phyloP scores from a whole-genome alignment of 2,329 filamentous ascomycete genomes.

The Claviceps capensis region DNA sequence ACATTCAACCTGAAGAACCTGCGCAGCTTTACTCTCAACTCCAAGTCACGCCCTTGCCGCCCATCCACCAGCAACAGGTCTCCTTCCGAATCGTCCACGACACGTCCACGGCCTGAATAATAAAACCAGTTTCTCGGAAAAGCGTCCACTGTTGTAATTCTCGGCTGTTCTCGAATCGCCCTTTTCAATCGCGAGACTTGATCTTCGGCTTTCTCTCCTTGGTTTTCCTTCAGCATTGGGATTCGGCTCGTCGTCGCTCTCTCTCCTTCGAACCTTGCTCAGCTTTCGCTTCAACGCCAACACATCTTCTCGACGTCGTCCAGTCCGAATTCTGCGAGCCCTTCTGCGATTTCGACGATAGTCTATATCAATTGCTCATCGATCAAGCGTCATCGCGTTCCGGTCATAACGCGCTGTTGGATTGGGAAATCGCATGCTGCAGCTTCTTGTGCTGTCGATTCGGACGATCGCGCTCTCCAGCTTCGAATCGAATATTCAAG shows the following conservation, averaged over 20 bases:
- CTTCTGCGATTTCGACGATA: neutral
- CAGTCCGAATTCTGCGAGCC: neutral
- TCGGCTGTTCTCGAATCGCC: neutral
- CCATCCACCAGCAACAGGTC: neutral
- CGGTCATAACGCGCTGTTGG: neutral
- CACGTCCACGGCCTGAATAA: neutral
- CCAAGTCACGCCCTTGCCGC: neutral
- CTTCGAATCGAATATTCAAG: neutral
- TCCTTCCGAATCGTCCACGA: neutral
- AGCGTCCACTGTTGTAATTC: neutral
- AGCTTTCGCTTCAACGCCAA: neutral
- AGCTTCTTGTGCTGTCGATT: neutral
- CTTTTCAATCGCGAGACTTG: too few species aligned
- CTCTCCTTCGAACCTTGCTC: neutral
- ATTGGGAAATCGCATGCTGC: neutral
- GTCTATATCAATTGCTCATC: neutral
- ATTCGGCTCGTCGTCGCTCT: neutral
- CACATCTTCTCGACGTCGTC: neutral
- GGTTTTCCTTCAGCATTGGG: neutral
- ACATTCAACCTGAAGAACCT: neutral
- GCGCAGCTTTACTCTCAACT: neutral
- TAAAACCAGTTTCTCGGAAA: neutral
- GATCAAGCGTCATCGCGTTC: neutral
- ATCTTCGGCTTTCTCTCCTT: neutral
- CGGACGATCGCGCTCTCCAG: neutral